Percentiles rank a stretch among this genome's conserved stretches.
These are phyloP conservation scores for Tephrocybe rancida DNA, from an alignment of 768 basidiomycete species.

Conservation along the genomic window DNA sequence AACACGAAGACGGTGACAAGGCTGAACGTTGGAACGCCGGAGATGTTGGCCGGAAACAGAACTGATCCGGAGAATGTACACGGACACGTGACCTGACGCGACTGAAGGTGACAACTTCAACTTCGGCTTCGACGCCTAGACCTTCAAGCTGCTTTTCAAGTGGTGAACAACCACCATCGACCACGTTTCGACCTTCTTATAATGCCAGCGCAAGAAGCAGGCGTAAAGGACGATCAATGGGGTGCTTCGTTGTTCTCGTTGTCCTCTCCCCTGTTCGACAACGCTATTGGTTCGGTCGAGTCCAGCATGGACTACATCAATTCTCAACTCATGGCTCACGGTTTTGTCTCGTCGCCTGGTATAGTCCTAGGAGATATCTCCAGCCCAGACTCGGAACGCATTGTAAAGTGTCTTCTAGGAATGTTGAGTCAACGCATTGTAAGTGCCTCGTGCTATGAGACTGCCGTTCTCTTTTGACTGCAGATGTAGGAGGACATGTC, in stretches of 20 bases:
- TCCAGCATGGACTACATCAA: constrained; percentile 81
- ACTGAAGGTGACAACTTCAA: too few species aligned
- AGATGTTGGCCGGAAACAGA: too few species aligned
- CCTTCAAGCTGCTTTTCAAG: too few species aligned
- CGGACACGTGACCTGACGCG: constrained; percentile 28
- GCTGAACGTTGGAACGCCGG: too few species aligned
- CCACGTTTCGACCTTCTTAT: too few species aligned
- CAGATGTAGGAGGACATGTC: constrained; percentile 65
- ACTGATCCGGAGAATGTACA: constrained; percentile 6
- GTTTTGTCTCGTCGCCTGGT: constrained; percentile 66
- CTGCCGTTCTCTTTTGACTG: constrained; percentile 6
- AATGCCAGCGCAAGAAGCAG: too few species aligned
- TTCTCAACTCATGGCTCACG: constrained; percentile 81
- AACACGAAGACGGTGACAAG: too few species aligned
- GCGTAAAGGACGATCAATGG: constrained; percentile 59
- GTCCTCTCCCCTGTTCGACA: constrained; percentile 45
- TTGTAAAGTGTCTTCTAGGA: constrained; percentile 75
- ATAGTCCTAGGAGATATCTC: constrained; percentile 68
- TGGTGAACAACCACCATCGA: too few species aligned
- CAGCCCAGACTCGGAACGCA: constrained; percentile 51
- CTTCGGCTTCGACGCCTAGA: too few species aligned
- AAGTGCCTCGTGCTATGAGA: constrained; percentile 30
- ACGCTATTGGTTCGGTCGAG: constrained; percentile 49
- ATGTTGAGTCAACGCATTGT: constrained; percentile 81
- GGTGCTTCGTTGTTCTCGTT: constrained; percentile 46